phyloP scores from a whole-genome alignment of 192 early-diverging fungal species.

The Entomortierella beljakovae region DNA sequence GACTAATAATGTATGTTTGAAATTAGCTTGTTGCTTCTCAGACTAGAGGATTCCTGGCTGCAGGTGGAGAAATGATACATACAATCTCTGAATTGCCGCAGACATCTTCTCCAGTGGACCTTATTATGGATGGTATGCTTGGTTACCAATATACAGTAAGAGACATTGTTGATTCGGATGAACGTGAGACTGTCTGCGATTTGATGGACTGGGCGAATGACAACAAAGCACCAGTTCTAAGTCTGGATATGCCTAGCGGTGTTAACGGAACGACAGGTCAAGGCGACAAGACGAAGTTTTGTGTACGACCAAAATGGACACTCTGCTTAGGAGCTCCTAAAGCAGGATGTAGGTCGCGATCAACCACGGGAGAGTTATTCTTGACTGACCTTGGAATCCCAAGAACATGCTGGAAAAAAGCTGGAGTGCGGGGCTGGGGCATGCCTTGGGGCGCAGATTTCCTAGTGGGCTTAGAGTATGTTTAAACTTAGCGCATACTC shows the following conservation, averaged over 20 bases:
- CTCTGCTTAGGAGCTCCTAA: constrained; percentile 81
- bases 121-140: constrained; percentile 81
- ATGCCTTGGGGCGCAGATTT: constrained; percentile 74
- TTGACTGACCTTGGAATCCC: constrained; percentile 85
- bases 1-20: no score
- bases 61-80: constrained; percentile 59
- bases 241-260: constrained; percentile 80
- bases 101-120: constrained; percentile 66
- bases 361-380: constrained; percentile 77
- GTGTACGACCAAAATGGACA: constrained; percentile 81
- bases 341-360: constrained; percentile 65
- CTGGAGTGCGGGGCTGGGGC: constrained; percentile 61
- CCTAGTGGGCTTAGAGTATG: constrained; percentile 65
- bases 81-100: constrained; percentile 67
- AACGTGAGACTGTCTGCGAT: constrained; percentile 60
- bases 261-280: constrained; percentile 60
- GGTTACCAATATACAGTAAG: constrained; percentile 67
- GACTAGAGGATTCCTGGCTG: constrained; percentile 55
- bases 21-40: constrained; percentile 33
- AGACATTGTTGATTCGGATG: constrained; percentile 60
- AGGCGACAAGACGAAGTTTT: constrained; percentile 54
- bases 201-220: constrained; percentile 80
- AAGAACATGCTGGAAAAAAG: constrained; percentile 66
- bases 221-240: constrained; percentile 70
- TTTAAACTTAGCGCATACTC: constrained; percentile 34